Conservation (phyloP, 371 early-diverging fungal species). For the Dichotomocladium elegans region DNA sequence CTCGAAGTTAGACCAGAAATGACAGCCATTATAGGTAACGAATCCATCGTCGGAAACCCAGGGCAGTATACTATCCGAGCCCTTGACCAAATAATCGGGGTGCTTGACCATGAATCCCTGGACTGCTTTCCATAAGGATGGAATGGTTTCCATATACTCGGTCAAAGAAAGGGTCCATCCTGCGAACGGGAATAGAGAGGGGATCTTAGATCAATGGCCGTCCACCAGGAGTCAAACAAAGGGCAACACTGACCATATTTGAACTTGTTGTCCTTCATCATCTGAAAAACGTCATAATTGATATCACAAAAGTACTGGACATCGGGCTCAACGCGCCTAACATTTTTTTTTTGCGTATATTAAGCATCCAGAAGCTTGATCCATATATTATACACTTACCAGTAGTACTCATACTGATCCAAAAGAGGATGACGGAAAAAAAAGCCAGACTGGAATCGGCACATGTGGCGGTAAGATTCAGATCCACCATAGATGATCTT, state of each 20-base stretch:
- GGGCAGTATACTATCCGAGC: slow-evolving; percentile 17
- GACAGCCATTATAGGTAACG: slow-evolving; percentile 59
- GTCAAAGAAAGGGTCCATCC: slow-evolving; percentile 76
- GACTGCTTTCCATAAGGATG: slow-evolving; percentile 76
- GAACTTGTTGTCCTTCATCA: slow-evolving; percentile 74
- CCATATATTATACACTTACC: slow-evolving; percentile 51
- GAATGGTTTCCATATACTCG: slow-evolving; percentile 82
- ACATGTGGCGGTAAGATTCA: slow-evolving; percentile 94
- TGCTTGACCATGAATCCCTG: slow-evolving; percentile 50
- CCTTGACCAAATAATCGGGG: slow-evolving; percentile 26
- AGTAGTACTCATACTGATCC: slow-evolving; percentile 84
- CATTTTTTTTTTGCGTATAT: no score
- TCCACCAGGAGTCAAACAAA: no score
- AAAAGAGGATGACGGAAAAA: slow-evolving; percentile 87
- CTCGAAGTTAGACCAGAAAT: slow-evolving; percentile 73
- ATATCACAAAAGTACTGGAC: slow-evolving; percentile 85
- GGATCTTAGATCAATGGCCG: slow-evolving; percentile 57
- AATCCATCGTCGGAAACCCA: slow-evolving; percentile 32
- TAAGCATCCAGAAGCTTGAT: no score
- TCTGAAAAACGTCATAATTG: slow-evolving; percentile 87
- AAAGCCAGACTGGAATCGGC: slow-evolving; percentile 89
- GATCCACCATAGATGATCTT: slow-evolving; percentile 81
- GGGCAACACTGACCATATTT: slow-evolving; percentile 74
- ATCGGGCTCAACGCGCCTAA: slow-evolving; percentile 91
- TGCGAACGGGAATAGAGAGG: slow-evolving; percentile 44